Evolutionary conservation across 1,139 yeast species (phyloP), one percentile per base, ranked within the genome.

Genomic region (Nakaseomyces sp.): DNA sequence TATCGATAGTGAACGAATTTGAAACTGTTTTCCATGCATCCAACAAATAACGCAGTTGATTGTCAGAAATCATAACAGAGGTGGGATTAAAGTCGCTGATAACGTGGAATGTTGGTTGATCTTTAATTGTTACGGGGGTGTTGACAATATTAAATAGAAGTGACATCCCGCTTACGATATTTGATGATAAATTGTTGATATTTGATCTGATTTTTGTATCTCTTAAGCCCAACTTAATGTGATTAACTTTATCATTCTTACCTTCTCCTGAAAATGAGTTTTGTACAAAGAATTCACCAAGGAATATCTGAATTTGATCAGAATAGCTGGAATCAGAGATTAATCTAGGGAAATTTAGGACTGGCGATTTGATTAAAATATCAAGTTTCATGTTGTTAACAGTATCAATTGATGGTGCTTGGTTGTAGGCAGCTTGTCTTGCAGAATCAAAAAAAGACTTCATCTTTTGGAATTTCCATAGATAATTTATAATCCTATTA

Each of bases 391-490:
- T 79, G 57, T 79, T 81, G 37, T 61, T 60, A 3, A 61, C 65
- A 5, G 59, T 47, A 19, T 65, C 67, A n/a, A 66, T 53, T n/a
- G 63, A 60, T 2, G 64, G 64, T 3, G 65, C 65, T 50, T 76
- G 79, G 45, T 76, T 70, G 58, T 79, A 69, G 0, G 97, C 96
- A 10, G 89, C 86, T 54, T 83, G 87, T 49, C 98, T 74, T 0
- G 97, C 95, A 15, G 76, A 70, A 56, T 91, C 98, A 61, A 83
- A 91, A 13, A 89, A 71, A 1, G 79, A 78, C 62, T 91, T 91
- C 96, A 91, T 87, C 53, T 76, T 76, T 48, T 79, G 82, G 58
- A 93, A 85, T 54, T 84, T 84, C 51, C 77, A 77, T 55, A 87
- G 67, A 56, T 79, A 89, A 26, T 74, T 71, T 36, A 83, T 60